Conservation (phyloP, 805 yeast genomes). For the Lachancea fermentati region DNA sequence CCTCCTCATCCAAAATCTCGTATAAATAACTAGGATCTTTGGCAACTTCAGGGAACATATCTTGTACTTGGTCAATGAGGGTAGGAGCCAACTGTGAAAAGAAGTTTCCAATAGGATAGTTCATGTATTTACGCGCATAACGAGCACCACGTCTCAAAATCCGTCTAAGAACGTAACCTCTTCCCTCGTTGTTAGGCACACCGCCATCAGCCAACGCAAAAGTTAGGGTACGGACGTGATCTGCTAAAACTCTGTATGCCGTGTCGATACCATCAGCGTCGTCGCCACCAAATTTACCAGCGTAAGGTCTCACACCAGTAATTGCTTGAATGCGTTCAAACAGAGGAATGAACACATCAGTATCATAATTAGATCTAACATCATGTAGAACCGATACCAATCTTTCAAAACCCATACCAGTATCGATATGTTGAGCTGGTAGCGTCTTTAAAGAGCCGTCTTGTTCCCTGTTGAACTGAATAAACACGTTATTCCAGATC, state of each 20-base stretch:
- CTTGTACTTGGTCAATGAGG: conserved; percentile 78
- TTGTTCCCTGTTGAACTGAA: conserved; percentile 92
- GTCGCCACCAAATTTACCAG: conserved; percentile 89
- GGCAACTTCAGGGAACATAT: conserved; percentile 86
- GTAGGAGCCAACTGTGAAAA: conserved; percentile 91
- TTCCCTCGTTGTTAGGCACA: conserved; percentile 98
- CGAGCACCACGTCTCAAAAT: conserved; percentile 97
- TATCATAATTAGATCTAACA: conserved; percentile 89
- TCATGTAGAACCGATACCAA: conserved; percentile 90
- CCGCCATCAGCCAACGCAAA: conserved; percentile 98
- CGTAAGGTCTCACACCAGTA: conserved; percentile 86
- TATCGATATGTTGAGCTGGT: conserved; percentile 94
- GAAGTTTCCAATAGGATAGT: conserved; percentile 90
- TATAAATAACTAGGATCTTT: conserved; percentile 67
- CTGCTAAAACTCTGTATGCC: conserved; percentile 96
- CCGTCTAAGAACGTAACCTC: conserved; percentile 97
- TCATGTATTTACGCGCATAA: conserved; percentile 92
- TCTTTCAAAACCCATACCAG: conserved; percentile 99
- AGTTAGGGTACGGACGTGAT: conserved; percentile 94
- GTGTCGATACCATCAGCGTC: conserved; percentile 95
- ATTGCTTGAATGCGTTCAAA: conserved; percentile 84
- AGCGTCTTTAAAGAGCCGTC: conserved; percentile 72
- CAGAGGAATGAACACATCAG: conserved; percentile 91
- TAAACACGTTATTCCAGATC: conserved; percentile 96
- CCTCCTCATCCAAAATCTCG: conserved; percentile 95